Evolutionary conservation across 1,284 basidiomycete species (phyloP).

Genomic region (Ceratobasidium sp.): DNA sequence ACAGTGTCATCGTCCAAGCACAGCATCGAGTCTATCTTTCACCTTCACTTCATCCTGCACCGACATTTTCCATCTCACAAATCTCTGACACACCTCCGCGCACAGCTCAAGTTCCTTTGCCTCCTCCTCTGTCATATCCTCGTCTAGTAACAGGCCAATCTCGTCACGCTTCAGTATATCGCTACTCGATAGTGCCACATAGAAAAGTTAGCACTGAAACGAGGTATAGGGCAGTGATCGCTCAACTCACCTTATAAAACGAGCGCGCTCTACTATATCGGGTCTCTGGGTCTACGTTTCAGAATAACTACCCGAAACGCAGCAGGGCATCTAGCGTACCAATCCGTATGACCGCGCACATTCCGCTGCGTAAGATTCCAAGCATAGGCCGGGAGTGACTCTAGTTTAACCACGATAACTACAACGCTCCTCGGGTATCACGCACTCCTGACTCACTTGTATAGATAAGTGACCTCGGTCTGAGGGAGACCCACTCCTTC

Average conservation of each 20-base stretch:
- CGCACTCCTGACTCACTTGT: slow-evolving; percentile 65
- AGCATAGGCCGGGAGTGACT: slow-evolving; percentile 76
- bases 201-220: background rate
- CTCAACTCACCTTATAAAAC: slow-evolving; percentile 75
- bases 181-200: slow-evolving; percentile 59
- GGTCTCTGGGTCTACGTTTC: background rate
- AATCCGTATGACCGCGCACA: slow-evolving; percentile 89
- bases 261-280: slow-evolving; percentile 74
- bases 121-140: slow-evolving; percentile 77
- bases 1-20: slow-evolving; percentile 7
- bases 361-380: slow-evolving; percentile 83
- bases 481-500: slow-evolving; percentile 51
- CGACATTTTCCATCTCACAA: slow-evolving; percentile 81
- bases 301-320: background rate
- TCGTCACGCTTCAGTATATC: slow-evolving; percentile 76
- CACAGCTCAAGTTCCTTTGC: slow-evolving; percentile 74
- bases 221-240: background rate
- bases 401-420: slow-evolving; percentile 58
- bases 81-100: slow-evolving; percentile 79
- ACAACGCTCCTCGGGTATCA: background rate
- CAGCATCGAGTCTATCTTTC: slow-evolving; percentile 19
- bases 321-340: background rate
- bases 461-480: slow-evolving; percentile 82
- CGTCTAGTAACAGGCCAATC: slow-evolving; percentile 72
- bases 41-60: slow-evolving; percentile 53